These are phyloP conservation scores for Tanacetum coccineum DNA, from an alignment of 129 eudicot genomes.

Conservation along the genomic window DNA sequence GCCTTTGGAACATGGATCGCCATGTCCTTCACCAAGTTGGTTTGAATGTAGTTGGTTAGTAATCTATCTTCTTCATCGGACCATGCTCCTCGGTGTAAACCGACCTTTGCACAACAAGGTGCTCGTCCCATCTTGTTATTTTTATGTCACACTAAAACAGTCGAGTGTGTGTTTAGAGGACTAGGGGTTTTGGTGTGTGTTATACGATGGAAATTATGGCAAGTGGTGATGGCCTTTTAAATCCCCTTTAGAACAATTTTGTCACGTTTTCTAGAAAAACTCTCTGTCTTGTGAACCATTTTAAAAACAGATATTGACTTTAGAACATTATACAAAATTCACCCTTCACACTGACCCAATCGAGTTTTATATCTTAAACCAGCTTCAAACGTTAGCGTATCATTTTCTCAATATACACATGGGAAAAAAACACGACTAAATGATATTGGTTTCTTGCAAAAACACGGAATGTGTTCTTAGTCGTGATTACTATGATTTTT, in stretches of 20 bases:
- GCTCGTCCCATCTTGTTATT: conserved; percentile 33
- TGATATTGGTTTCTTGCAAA: too few species aligned
- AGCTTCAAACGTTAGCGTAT: too few species aligned
- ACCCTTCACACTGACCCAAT: background rate
- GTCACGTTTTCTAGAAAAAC: conserved; percentile 3
- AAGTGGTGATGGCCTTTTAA: conserved; percentile 26
- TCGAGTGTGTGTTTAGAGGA: conserved; percentile 5
- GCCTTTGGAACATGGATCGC: conserved; percentile 45
- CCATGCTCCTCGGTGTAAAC: conserved; percentile 46
- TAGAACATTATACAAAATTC: background rate
- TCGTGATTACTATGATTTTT: too few species aligned
- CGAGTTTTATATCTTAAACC: too few species aligned
- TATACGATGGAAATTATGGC: background rate
- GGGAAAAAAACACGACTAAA: too few species aligned
- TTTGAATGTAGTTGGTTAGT: conserved; percentile 33
- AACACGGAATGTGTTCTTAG: too few species aligned
- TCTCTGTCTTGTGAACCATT: background rate
- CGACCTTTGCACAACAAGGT: conserved; percentile 40
- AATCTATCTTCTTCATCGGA: conserved; percentile 42
- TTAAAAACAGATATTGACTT: background rate
- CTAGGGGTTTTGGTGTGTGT: background rate
- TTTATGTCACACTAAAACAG: too few species aligned
- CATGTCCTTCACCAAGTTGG: conserved; percentile 45
- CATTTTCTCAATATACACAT: too few species aligned
- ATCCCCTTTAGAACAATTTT: background rate